A percentile compares a stretch with the other conserved stretches of the same genome.
Evolutionary conservation across 2,329 filamentous ascomycete genomes (phyloP).

Genomic region (Microsporum audouinii): DNA sequence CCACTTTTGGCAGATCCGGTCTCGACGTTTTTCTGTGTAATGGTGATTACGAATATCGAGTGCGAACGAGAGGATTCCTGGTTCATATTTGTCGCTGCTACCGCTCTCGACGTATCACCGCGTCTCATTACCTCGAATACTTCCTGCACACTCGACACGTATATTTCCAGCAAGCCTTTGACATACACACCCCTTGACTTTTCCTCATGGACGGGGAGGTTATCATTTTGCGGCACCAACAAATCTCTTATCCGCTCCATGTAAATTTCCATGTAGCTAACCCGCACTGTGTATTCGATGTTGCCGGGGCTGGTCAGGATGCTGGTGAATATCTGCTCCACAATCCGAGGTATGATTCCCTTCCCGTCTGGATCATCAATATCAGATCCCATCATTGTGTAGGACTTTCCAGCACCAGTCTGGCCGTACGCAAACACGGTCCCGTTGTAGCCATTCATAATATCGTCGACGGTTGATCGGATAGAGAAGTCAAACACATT

Average conservation of each 20-base stretch:
- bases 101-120: slow-evolving; percentile 78
- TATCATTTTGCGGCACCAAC: slow-evolving; percentile 84
- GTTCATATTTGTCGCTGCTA: slow-evolving; percentile 98
- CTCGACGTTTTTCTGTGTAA: slow-evolving; percentile 95
- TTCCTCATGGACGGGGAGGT: slow-evolving; percentile 94
- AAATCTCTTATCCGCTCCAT: slow-evolving; percentile 98
- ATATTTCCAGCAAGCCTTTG: slow-evolving; percentile 86
- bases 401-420: slow-evolving; percentile 96
- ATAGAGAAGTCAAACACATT: slow-evolving; percentile 99
- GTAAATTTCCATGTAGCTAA: slow-evolving; percentile 99
- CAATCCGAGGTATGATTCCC: slow-evolving; percentile 92
- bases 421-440: slow-evolving; percentile 98
- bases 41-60: slow-evolving; percentile 93
- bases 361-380: slow-evolving; percentile 81
- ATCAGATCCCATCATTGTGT: slow-evolving; percentile 95
- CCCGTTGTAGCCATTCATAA: slow-evolving; percentile 97
- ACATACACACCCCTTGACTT: slow-evolving; percentile 94
- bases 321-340: slow-evolving; percentile 93
- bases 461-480: slow-evolving; percentile 88
- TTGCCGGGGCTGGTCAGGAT: slow-evolving; percentile 84
- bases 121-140: slow-evolving; percentile 95
- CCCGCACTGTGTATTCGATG: slow-evolving; percentile 96
- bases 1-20: slow-evolving; percentile 93
- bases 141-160: slow-evolving; percentile 88
- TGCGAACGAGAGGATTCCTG: slow-evolving; percentile 95